Base-by-base conservation (phyloP, 768 basidiomycete species). In the Epithele typhae region DNA sequence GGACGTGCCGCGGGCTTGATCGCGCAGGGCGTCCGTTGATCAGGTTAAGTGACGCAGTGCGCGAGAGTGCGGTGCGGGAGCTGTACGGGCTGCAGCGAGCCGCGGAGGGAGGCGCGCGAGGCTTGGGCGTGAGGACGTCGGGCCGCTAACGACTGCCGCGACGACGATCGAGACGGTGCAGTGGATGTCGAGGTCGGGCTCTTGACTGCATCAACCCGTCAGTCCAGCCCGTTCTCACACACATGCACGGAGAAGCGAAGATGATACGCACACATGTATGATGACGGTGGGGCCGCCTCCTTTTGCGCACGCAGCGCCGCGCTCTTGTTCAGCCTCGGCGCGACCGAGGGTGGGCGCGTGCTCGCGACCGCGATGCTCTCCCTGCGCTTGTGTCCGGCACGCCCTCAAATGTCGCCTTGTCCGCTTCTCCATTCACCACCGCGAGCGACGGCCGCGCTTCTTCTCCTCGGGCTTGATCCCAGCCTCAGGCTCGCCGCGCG, bases 321-420 rank as follows among this genome's bases (percentile, higher is more conserved):
- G 40, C 72, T 73, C 54, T 53, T 65, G 52, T 77, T 78, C 25
- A 64, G 58, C 15, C 73, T 62, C 5, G 78, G 77, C 5, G 59
- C 49, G n/a, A 76, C 67, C 1, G 61, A 59, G 8, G 77, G 77
- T 9, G 69, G 53, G 40, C 59, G 61, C 9, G 68, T 71, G 51
- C 75, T 78, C 15, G 82, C 75, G 8, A 92, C 90, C 5, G 78
- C 63, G 51, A 92, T 82, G 12, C 77, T 78, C 59, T 88, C 86
- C 22, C 84, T 69, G 45, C 89, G 73, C 65, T 92, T 92, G 58
- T 92, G 89, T 0, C 89, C 89, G 90, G 89, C 3, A 92, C 82
- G 25, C 87, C 87, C 0, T 85, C 84, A 56, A 91, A 92, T 0
- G 74, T 78, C 25, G 63, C 62, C 63, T 73, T 75, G 27, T 61